These are phyloP conservation scores for Globisporangium cederbergense DNA, from an alignment of 352 stramenopile genomes.

Conservation along the genomic window DNA sequence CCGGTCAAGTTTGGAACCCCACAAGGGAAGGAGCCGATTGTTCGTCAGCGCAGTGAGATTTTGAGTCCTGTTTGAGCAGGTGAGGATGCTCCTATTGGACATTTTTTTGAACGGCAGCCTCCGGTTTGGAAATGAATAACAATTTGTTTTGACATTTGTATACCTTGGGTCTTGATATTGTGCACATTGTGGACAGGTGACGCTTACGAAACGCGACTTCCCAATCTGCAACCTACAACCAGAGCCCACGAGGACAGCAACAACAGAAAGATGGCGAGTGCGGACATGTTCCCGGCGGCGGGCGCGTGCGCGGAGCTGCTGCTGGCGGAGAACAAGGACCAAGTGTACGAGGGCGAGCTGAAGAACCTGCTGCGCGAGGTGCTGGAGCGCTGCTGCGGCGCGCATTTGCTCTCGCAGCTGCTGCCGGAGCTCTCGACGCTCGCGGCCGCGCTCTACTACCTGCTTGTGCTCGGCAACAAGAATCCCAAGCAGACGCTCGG, in stretches of 20 bases:
- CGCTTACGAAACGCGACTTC: background rate
- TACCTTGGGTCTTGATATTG: too few relatives aligned
- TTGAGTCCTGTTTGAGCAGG: too few relatives aligned
- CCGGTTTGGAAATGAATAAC: too few relatives aligned
- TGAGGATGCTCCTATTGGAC: too few relatives aligned
- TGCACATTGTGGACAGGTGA: background rate
- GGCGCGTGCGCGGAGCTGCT: slow-evolving; percentile 73
- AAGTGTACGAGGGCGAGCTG: slow-evolving; percentile 65
- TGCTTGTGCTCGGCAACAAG: slow-evolving; percentile 47
- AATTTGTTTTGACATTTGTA: too few relatives aligned
- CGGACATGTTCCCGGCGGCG: slow-evolving; percentile 45
- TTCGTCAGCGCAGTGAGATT: too few relatives aligned
- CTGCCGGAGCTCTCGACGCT: slow-evolving; percentile 65
- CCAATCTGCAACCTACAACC: background rate
- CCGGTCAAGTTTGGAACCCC: too few relatives aligned
- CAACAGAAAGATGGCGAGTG: background rate
- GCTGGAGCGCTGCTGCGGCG: slow-evolving; percentile 63
- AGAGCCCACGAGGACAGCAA: background rate
- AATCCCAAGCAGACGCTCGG: slow-evolving; percentile 80
- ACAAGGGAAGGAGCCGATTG: too few relatives aligned
- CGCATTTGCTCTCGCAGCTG: slow-evolving; percentile 74
- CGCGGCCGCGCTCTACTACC: slow-evolving; percentile 67
- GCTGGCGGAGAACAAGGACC: slow-evolving; percentile 70
- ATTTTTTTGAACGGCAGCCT: too few relatives aligned
- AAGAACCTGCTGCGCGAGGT: slow-evolving; percentile 74